Conservation (phyloP, 1,284 basidiomycete species). For the Microbotryum intermedium region DNA sequence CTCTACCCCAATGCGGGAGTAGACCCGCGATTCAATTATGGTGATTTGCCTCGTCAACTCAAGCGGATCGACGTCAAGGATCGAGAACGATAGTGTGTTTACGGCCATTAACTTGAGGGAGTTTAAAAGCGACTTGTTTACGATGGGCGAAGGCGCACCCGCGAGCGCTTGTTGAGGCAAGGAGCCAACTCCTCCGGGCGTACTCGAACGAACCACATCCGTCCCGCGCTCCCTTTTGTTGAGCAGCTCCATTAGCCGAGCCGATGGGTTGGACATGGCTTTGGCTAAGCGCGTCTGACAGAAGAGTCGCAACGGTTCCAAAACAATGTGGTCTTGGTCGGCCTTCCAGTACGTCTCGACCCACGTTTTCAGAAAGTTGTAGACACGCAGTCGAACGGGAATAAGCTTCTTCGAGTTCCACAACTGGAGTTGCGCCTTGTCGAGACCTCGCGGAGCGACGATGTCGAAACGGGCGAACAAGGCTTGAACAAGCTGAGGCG, state of each 20-base stretch:
- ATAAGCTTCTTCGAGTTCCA: constrained; percentile 82
- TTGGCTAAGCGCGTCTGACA: constrained; percentile 52
- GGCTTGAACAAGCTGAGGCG: constrained; percentile 62
- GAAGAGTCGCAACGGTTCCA: constrained; percentile 57
- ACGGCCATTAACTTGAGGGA: constrained; percentile 47
- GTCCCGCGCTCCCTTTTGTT: constrained; percentile 38
- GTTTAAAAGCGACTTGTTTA: constrained; percentile 67
- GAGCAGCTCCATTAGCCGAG: constrained; percentile 65
- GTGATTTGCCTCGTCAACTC: constrained; percentile 51
- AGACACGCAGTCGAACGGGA: constrained; percentile 78
- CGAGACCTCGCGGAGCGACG: constrained; percentile 38
- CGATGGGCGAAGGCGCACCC: constrained; percentile 53
- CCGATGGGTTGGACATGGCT: constrained; percentile 58
- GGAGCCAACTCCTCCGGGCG: constrained; percentile 8
- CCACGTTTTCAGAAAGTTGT: constrained; percentile 89
- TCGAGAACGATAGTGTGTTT: constrained; percentile 33
- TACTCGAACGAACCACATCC: constrained; percentile 7
- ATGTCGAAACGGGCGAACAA: constrained; percentile 77
- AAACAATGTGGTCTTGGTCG: constrained; percentile 40
- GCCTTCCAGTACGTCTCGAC: constrained; percentile 81
- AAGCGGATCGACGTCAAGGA: constrained; percentile 78
- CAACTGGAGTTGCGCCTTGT: constrained; percentile 50
- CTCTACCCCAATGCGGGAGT: constrained; percentile 38
- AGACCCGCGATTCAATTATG: constrained; percentile 38
- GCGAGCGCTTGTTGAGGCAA: constrained; percentile 22